Evolutionary conservation across 208 protist species (phyloP).

Genomic region (Leishmania guyanensis): DNA sequence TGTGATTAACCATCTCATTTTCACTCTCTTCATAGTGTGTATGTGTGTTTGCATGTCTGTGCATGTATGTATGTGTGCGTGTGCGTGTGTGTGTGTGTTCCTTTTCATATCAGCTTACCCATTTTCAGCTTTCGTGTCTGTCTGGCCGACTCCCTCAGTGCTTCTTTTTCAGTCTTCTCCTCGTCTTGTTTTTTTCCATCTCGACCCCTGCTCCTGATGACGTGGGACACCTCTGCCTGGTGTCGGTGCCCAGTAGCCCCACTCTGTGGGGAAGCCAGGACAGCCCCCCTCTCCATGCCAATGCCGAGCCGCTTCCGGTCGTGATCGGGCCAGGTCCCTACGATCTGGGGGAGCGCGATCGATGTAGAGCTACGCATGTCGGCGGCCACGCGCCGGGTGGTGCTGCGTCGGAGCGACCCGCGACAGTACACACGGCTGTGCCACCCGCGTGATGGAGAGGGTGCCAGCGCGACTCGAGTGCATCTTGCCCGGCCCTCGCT

Average conservation of each 20-base stretch:
- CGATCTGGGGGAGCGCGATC: too few species aligned
- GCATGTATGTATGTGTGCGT: too few species aligned
- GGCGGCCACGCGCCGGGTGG: too few species aligned
- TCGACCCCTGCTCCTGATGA: neutral
- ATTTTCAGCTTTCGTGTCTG: neutral
- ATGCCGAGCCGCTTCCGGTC: neutral
- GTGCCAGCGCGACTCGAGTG: too few species aligned
- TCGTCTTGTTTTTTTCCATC: neutral
- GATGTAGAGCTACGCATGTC: too few species aligned
- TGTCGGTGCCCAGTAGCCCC: neutral
- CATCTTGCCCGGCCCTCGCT: too few species aligned
- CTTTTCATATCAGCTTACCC: neutral
- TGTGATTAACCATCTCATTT: neutral
- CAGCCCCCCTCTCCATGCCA: neutral
- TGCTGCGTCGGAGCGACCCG: too few species aligned
- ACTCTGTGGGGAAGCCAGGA: neutral
- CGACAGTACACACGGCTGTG: too few species aligned
- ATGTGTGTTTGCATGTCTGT: neutral
- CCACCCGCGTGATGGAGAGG: too few species aligned
- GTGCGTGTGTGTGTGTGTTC: neutral
- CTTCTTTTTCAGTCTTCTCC: neutral
- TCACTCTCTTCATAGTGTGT: neutral
- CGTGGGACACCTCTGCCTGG: neutral
- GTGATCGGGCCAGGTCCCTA: too few species aligned
- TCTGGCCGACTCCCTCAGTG: neutral